Conservation (phyloP, 148 eudicot species). For the Hydrangea macrophylla region DNA sequence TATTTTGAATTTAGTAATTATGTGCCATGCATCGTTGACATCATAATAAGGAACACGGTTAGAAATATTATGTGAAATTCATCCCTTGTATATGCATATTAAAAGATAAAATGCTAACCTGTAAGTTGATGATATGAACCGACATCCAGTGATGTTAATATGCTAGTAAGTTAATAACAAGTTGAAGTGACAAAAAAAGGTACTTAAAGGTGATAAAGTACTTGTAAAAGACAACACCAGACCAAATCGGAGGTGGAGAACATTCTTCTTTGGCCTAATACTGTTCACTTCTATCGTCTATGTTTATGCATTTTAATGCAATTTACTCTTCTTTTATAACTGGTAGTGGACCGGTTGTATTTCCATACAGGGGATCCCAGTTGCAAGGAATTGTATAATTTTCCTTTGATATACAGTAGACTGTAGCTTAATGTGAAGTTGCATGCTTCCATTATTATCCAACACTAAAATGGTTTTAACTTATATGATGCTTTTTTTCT, state of each 20-base stretch:
- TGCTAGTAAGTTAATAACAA: neutral
- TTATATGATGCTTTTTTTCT: conserved; percentile 6
- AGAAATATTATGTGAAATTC: neutral
- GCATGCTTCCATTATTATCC: neutral
- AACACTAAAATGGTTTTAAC: neutral
- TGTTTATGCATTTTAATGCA: too few relatives aligned
- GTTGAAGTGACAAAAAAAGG: conserved; percentile 6
- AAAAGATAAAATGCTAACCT: neutral
- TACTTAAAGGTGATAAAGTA: neutral
- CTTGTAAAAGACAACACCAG: neutral
- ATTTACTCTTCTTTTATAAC: neutral
- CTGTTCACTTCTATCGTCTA: neutral
- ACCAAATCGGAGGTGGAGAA: neutral
- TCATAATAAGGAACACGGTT: neutral
- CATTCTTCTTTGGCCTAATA: neutral
- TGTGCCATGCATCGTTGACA: neutral
- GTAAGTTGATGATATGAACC: neutral
- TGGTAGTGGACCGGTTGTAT: neutral
- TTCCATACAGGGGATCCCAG: neutral
- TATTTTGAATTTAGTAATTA: neutral
- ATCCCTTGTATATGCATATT: neutral
- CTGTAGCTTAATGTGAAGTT: neutral
- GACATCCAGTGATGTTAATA: neutral
- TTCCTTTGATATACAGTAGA: neutral
- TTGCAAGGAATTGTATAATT: neutral